phyloP scores from a whole-genome alignment of 306 rosid genomes.

The Quercus gilva region DNA sequence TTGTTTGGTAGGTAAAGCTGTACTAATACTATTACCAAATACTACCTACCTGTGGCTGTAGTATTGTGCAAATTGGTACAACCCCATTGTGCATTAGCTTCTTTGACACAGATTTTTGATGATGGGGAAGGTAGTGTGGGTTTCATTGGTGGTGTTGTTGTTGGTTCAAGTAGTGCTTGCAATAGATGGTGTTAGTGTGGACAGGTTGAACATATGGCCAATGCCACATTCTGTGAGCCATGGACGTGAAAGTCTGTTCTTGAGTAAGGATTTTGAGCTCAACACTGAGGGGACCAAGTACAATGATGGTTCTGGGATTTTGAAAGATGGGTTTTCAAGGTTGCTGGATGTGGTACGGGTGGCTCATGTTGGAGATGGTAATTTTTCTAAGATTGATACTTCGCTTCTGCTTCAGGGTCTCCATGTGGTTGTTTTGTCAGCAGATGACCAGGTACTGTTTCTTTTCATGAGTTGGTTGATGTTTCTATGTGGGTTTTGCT shows the following conservation, averaged over 20 bases:
- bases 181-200: neutral
- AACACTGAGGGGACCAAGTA: conserved; percentile 23
- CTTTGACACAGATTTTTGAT: neutral
- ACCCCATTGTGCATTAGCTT: no score
- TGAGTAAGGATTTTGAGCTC: conserved; percentile 25
- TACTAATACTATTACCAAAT: no score
- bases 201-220: conserved; percentile 33
- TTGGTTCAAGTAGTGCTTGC: neutral
- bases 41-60: no score
- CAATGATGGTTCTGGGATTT: conserved; percentile 30
- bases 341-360: conserved; percentile 12
- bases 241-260: conserved; percentile 4
- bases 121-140: neutral
- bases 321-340: conserved; percentile 35
- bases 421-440: conserved; percentile 35
- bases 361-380: conserved; percentile 15
- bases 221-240: conserved; percentile 23
- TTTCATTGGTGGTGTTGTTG: neutral
- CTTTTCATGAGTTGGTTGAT: neutral
- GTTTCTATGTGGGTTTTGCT: neutral
- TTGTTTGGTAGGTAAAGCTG: no score
- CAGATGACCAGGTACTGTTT: conserved; percentile 25
- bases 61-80: no score
- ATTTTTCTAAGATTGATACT: neutral
- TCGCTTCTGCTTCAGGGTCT: conserved; percentile 33